These are phyloP conservation scores for Piromyces finnis DNA, from an alignment of 192 early-diverging fungal species.

Conservation along the genomic window DNA sequence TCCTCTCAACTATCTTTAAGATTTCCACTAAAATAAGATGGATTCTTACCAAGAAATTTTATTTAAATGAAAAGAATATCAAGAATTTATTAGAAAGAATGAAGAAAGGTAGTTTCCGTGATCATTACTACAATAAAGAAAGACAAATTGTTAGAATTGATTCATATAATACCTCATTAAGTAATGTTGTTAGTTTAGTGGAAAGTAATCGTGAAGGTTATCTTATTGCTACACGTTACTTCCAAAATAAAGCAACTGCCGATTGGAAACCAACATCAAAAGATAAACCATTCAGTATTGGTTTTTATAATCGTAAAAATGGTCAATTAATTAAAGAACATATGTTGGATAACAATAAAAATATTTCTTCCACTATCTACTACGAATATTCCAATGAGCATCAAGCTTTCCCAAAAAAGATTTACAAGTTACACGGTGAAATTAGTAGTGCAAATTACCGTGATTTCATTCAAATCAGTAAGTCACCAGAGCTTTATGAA, in stretches of 20 bases:
- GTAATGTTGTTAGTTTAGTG: background rate
- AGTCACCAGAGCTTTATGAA: background rate
- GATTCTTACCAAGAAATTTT: background rate
- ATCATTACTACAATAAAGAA: background rate
- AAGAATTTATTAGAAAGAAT: background rate
- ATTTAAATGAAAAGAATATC: background rate
- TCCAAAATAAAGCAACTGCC: background rate
- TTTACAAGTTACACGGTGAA: background rate
- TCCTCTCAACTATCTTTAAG: background rate
- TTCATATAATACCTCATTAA: background rate
- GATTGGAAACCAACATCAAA: slow-evolving; percentile 11
- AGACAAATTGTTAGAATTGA: background rate
- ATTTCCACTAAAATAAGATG: background rate
- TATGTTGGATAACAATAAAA: slow-evolving; percentile 2
- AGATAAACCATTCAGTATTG: slow-evolving; percentile 10
- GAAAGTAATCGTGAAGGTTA: background rate
- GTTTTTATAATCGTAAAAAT: slow-evolving; percentile 3
- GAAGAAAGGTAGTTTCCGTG: background rate
- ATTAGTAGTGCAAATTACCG: background rate
- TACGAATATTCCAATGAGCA: slow-evolving; percentile 8
- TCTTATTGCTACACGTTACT: background rate
- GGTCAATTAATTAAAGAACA: slow-evolving; percentile 8
- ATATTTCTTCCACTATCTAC: background rate
- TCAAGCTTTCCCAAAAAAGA: slow-evolving; percentile 5
- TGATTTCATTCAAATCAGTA: background rate